These are phyloP conservation scores for Bidens hawaiensis DNA, from an alignment of 140 eudicot species.

Conservation along the genomic window DNA sequence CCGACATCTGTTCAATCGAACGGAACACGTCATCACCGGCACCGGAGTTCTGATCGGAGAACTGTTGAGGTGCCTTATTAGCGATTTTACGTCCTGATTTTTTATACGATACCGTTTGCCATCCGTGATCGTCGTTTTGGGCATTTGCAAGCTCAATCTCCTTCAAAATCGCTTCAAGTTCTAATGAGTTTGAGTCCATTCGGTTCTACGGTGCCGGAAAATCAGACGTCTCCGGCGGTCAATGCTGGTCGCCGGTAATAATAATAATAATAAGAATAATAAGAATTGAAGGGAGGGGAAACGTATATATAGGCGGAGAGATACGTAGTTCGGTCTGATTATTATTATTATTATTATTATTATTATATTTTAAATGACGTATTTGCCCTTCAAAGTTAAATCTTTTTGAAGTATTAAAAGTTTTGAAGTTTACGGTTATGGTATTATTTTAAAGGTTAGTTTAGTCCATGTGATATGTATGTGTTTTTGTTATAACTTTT, in stretches of 20 bases:
- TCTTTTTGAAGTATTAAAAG: no score
- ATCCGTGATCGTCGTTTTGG: constrained; percentile 36
- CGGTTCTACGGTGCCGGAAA: background rate
- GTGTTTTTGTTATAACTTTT: no score
- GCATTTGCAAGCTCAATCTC: constrained; percentile 21
- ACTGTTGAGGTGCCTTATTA: background rate
- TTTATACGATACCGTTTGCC: constrained; percentile 52
- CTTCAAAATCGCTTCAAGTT: constrained; percentile 29
- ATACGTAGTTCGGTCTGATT: constrained; percentile 8
- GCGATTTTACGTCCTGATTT: constrained; percentile 31
- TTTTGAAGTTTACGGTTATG: no score
- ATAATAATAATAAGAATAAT: constrained; percentile 7
- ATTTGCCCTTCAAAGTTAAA: background rate
- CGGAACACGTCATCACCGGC: constrained; percentile 48
- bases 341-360: background rate
- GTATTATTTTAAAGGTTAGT: no score
- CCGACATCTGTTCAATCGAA: constrained; percentile 36
- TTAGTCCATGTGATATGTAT: no score
- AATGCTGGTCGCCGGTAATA: constrained; percentile 18
- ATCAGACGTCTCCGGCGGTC: constrained; percentile 3
- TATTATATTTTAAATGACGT: background rate
- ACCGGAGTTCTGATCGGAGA: constrained; percentile 11
- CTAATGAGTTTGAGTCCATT: constrained; percentile 30
- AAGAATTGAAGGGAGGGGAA: constrained; percentile 13
- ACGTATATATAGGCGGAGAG: constrained; percentile 28